These are phyloP conservation scores for Calonectria fujianensis DNA, from an alignment of 2,329 filamentous ascomycete genomes.

Conservation along the genomic window DNA sequence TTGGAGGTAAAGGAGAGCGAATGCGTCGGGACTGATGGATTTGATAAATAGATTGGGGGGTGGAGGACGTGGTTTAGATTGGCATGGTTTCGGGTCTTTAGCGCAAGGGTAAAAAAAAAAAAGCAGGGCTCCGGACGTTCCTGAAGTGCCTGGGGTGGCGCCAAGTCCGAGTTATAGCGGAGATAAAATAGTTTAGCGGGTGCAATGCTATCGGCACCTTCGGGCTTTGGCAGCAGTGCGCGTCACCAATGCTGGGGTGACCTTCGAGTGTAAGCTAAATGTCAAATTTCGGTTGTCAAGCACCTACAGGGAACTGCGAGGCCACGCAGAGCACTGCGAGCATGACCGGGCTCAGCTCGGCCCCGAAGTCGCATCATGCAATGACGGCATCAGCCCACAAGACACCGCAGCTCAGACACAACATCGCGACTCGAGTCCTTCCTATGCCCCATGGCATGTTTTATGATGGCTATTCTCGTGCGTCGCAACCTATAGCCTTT, in stretches of 20 bases:
- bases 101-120: constrained; percentile 31
- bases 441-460: constrained; percentile 34
- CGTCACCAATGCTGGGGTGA: constrained; percentile 28
- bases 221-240: constrained; percentile 31
- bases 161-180: constrained; percentile 37
- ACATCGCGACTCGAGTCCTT: constrained; percentile 11
- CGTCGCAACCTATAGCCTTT: background rate
- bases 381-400: constrained; percentile 38
- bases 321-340: constrained; percentile 11
- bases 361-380: constrained; percentile 40
- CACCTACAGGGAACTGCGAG: constrained; percentile 29
- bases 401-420: constrained; percentile 24
- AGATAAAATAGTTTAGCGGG: constrained; percentile 24
- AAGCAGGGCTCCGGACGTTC: constrained; percentile 30
- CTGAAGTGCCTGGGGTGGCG: constrained; percentile 29
- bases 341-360: constrained; percentile 21
- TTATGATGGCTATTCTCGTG: constrained; percentile 5
- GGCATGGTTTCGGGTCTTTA: constrained; percentile 33
- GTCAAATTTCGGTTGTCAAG: constrained; percentile 42
- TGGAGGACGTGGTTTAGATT: constrained; percentile 40
- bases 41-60: constrained; percentile 37
- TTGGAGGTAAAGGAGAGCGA: constrained; percentile 38
- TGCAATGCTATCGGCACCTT: constrained; percentile 34
- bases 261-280: constrained; percentile 7
- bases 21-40: constrained; percentile 32